These are phyloP conservation scores for Obelidium mucronatum DNA, from an alignment of 192 early-diverging fungal species.

Conservation along the genomic window DNA sequence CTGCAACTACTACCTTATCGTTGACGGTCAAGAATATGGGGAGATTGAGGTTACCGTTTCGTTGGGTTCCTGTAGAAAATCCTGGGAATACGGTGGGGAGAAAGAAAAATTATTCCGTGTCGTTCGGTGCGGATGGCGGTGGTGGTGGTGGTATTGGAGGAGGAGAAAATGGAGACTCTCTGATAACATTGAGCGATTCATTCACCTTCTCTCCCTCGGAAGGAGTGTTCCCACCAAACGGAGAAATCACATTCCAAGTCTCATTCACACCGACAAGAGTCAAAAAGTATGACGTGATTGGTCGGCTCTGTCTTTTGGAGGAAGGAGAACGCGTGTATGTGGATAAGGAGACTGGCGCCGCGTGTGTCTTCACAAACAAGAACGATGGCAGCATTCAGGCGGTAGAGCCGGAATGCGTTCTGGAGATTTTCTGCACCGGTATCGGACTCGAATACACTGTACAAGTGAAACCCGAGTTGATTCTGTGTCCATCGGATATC, in stretches of 20 bases:
- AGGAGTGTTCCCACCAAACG: conserved; percentile 44
- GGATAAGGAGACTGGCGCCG: not conserved
- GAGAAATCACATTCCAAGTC: conserved; percentile 45
- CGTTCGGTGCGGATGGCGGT: not conserved
- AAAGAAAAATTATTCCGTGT: conserved; percentile 6
- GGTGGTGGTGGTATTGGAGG: too few relatives aligned
- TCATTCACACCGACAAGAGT: conserved; percentile 39
- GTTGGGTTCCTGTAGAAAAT: conserved; percentile 45
- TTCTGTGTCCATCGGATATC: conserved; percentile 40
- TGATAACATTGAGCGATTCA: conserved; percentile 10
- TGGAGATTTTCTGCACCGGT: conserved; percentile 45
- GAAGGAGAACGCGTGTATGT: conserved; percentile 24
- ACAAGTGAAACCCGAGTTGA: conserved; percentile 33
- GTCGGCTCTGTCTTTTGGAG: conserved; percentile 41
- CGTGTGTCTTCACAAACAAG: not conserved
- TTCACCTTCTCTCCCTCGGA: conserved; percentile 41
- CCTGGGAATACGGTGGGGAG: conserved; percentile 13
- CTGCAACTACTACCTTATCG: conserved; percentile 32
- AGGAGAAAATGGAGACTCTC: not conserved
- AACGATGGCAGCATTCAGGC: not conserved
- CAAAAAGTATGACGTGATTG: conserved; percentile 49
- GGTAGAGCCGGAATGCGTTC: conserved; percentile 17
- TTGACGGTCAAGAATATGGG: conserved; percentile 48
- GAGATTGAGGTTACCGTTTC: conserved; percentile 44
- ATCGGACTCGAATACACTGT: conserved; percentile 38